Evolutionary conservation across 148 eudicot species (phyloP).

Genomic region (Talinum fruticosum): DNA sequence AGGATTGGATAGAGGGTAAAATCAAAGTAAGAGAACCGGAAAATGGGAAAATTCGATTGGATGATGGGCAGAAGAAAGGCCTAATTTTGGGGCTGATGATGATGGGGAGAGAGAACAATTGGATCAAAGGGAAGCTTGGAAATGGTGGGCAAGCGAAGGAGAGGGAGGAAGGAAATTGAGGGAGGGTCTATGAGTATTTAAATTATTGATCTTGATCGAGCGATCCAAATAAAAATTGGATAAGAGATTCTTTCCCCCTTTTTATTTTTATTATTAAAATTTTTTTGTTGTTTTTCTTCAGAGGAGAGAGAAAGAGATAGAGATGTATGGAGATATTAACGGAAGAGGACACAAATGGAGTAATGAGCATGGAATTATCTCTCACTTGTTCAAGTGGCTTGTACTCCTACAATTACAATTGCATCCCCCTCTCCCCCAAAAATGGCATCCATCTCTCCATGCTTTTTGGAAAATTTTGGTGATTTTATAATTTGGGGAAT

Average conservation of each 20-base stretch:
- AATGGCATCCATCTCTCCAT: neutral
- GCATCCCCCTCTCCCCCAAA: neutral
- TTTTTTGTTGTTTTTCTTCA: neutral
- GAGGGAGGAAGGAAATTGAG: neutral
- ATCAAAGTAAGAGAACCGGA: neutral
- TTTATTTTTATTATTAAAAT: neutral
- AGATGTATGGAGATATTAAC: constrained; percentile 3
- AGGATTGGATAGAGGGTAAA: neutral
- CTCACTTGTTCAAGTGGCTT: neutral
- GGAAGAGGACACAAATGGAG: neutral
- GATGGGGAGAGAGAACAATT: constrained; percentile 5
- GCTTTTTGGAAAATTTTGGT: too few relatives aligned
- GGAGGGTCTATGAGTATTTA: constrained; percentile 12
- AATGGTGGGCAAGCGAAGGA: too few relatives aligned
- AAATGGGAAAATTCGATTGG: neutral
- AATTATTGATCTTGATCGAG: constrained; percentile 21
- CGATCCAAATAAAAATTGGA: constrained; percentile 26
- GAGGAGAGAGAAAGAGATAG: neutral
- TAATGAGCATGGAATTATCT: neutral
- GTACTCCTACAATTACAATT: neutral
- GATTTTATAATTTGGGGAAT: too few relatives aligned
- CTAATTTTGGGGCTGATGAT: neutral
- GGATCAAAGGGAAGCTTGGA: neutral
- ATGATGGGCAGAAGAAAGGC: neutral
- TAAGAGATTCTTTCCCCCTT: constrained; percentile 26